Percentiles rank a stretch among this genome's conserved stretches.
These are phyloP conservation scores for Coprinopsis sp. DNA, from an alignment of 768 basidiomycete species.

Conservation along the genomic window DNA sequence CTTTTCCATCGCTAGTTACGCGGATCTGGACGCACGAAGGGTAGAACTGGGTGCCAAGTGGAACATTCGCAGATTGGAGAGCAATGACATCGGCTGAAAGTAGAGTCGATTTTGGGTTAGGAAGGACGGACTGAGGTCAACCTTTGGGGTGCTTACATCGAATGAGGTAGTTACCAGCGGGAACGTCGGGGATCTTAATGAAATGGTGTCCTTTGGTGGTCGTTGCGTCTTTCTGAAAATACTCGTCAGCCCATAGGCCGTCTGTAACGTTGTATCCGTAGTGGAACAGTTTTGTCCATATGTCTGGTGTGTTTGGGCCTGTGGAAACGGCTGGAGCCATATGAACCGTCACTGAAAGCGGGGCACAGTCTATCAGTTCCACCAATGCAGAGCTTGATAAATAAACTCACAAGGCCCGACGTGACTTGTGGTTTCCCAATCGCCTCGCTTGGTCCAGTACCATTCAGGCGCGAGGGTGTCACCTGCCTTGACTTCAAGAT, in stretches of 20 bases:
- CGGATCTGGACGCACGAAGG: conserved; percentile 38
- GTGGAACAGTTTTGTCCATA: conserved; percentile 11
- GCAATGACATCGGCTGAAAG: conserved; percentile 22
- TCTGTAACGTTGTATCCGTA: conserved; percentile 6
- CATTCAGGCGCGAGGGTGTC: conserved; percentile 10
- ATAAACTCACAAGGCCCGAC: background rate
- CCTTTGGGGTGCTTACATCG: conserved; percentile 1
- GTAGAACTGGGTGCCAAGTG: conserved; percentile 38
- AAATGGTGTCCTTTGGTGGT: conserved; percentile 8
- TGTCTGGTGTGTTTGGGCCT: conserved; percentile 1
- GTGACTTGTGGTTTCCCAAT: background rate
- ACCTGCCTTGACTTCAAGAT: conserved; percentile 7
- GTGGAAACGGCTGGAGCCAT: conserved; percentile 9
- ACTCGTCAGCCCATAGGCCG: conserved; percentile 5
- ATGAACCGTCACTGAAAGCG: conserved; percentile 6
- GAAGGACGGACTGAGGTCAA: conserved; percentile 23
- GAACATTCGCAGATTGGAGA: conserved; percentile 14
- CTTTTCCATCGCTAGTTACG: conserved; percentile 21
- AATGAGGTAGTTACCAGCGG: conserved; percentile 11
- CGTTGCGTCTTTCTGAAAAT: conserved; percentile 1
- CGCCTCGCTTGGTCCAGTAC: conserved; percentile 2
- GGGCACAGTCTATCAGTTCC: background rate
- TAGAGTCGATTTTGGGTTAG: conserved; percentile 8
- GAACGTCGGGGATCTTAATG: conserved; percentile 8
- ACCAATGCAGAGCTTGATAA: background rate